Conservation (phyloP, 345 rosid genomes). For the Gossypium mustelinum region DNA sequence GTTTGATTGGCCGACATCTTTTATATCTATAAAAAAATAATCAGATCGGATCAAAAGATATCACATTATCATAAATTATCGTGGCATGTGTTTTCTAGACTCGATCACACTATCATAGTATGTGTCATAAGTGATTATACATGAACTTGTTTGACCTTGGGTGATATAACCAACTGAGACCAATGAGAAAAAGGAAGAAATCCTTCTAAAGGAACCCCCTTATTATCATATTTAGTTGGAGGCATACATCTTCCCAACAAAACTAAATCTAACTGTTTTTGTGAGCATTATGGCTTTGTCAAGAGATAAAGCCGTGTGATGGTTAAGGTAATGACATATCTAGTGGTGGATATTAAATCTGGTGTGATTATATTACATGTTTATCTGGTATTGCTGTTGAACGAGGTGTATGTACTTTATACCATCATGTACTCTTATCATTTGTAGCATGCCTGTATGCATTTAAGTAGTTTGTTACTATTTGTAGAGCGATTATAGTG, state of each 20-base stretch:
- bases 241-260: not conserved
- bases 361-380: not conserved
- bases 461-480: not conserved
- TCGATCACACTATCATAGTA: not conserved
- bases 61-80: too few relatives aligned
- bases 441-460: not conserved
- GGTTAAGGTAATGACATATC: not conserved
- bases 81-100: too few relatives aligned
- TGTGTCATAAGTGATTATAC: not conserved
- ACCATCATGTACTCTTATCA: not conserved
- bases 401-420: not conserved
- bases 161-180: not conserved
- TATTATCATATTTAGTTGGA: not conserved
- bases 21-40: too few relatives aligned
- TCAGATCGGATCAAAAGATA: too few relatives aligned
- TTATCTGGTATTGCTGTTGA: not conserved
- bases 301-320: not conserved
- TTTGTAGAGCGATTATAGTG: not conserved
- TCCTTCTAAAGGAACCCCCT: not conserved
- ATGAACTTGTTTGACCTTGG: not conserved
- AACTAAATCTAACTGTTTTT: not conserved
- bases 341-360: not conserved
- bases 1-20: too few relatives aligned
- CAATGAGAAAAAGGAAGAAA: not conserved
- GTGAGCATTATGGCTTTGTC: not conserved